phyloP scores from a whole-genome alignment of 495 filamentous ascomycete genomes.

The Penicillium daleae region DNA sequence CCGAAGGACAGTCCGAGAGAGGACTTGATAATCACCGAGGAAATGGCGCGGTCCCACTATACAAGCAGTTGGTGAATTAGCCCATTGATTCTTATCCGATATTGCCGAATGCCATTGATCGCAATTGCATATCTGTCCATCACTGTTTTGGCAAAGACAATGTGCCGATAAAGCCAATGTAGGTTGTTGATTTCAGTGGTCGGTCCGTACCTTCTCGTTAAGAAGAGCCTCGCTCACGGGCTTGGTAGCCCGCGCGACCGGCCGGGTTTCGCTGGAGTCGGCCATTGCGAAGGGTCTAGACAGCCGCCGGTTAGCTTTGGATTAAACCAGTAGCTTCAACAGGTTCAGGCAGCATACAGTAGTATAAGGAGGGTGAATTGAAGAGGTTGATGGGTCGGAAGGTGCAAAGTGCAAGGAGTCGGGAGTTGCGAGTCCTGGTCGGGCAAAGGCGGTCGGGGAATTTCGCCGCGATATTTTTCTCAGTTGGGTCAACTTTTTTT shows the following conservation, averaged over 20 bases:
- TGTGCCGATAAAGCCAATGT: not conserved
- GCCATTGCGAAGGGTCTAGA: conserved; percentile 55
- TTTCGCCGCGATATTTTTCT: conserved; percentile 37
- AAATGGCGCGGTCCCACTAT: conserved; percentile 98
- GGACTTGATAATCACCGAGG: conserved; percentile 93
- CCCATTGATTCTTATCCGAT: conserved; percentile 20
- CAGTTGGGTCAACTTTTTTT: conserved; percentile 31
- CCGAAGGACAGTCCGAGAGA: conserved; percentile 92
- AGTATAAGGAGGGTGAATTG: conserved; percentile 25
- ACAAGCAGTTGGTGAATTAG: conserved; percentile 22
- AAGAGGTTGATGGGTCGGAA: conserved; percentile 24
- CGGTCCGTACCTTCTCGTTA: conserved; percentile 82
- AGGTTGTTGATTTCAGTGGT: not conserved
- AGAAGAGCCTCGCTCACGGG: conserved; percentile 92
- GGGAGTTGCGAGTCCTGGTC: conserved; percentile 38
- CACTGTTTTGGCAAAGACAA: not conserved
- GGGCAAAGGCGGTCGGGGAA: conserved; percentile 52
- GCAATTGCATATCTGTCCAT: not conserved
- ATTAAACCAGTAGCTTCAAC: not conserved
- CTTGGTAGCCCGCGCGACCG: conserved; percentile 60
- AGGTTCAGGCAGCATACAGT: conserved; percentile 10
- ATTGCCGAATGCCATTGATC: not conserved
- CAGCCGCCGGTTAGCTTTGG: conserved; percentile 1
- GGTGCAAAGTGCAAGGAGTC: conserved; percentile 37
- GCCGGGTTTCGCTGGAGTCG: conserved; percentile 54